phyloP scores from a whole-genome alignment of 352 stramenopile species.

The Phytophthora citrophthora region DNA sequence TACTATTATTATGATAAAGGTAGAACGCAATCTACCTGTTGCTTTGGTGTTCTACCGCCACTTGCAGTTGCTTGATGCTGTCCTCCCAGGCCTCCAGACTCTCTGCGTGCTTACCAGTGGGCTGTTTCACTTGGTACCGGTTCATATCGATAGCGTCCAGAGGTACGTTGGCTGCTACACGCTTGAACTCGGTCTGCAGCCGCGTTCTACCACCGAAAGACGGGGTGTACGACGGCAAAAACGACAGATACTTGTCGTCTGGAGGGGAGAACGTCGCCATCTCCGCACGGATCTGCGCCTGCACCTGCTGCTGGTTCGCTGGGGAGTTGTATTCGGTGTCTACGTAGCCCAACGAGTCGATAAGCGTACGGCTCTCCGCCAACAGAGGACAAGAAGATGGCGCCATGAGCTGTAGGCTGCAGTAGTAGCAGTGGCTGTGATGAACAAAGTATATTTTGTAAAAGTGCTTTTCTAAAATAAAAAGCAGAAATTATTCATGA shows the following conservation, averaged over 20 bases:
- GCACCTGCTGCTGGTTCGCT: slow-evolving; percentile 56
- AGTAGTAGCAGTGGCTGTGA: neutral
- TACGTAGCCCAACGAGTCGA: slow-evolving; percentile 80
- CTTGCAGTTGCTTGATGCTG: slow-evolving; percentile 54
- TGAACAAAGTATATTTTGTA: no score
- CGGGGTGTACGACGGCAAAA: slow-evolving; percentile 61
- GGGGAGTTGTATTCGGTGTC: slow-evolving; percentile 68
- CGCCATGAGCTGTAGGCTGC: slow-evolving; percentile 30
- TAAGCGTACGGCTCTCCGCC: slow-evolving; percentile 61
- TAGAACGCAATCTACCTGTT: slow-evolving; percentile 45
- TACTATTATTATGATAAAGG: slow-evolving; percentile 14
- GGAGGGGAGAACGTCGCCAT: slow-evolving; percentile 72
- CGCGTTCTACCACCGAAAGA: slow-evolving; percentile 58
- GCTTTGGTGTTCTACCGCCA: slow-evolving; percentile 66
- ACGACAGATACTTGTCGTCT: slow-evolving; percentile 61
- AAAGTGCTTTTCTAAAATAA: no score
- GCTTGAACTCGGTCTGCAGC: slow-evolving; percentile 76
- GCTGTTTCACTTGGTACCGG: slow-evolving; percentile 64
- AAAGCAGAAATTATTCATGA: no score
- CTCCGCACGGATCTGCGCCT: slow-evolving; percentile 72
- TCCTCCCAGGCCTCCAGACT: slow-evolving; percentile 61
- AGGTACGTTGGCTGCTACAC: slow-evolving; percentile 67
- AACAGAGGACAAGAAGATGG: slow-evolving; percentile 61
- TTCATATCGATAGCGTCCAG: slow-evolving; percentile 80
- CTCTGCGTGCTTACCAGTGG: slow-evolving; percentile 42